Percentiles rank a stretch among this genome's conserved stretches.
Conservation (phyloP, 805 yeast genomes). For the Lipomyces orientalis region DNA sequence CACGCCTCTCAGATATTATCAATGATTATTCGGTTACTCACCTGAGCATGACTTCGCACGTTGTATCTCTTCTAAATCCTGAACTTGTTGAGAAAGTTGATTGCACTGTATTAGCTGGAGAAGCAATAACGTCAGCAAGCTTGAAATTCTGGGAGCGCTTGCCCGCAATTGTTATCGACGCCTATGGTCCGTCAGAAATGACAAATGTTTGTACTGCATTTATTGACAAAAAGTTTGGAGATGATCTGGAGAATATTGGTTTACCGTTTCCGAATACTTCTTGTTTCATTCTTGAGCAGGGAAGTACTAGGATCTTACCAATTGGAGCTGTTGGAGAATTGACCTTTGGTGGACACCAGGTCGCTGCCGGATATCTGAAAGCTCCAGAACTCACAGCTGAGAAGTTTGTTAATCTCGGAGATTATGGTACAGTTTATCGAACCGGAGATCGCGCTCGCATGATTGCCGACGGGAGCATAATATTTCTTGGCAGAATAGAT, state of each 20-base stretch:
- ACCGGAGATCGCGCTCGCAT: conserved; percentile 41
- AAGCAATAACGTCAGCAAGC: conserved; percentile 10
- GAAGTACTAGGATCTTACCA: conserved; percentile 14
- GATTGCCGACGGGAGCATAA: conserved; percentile 38
- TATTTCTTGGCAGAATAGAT: conserved; percentile 42
- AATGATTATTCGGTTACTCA: conserved; percentile 28
- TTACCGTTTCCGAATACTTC: conserved; percentile 33
- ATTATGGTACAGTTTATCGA: conserved; percentile 29
- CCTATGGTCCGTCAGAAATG: conserved; percentile 41
- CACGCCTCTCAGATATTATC: conserved; percentile 28
- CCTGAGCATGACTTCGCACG: conserved; percentile 39
- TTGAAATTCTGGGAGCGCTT: conserved; percentile 14
- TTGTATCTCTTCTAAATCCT: conserved; percentile 88
- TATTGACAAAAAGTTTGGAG: conserved; percentile 15
- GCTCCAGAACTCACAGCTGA: conserved; percentile 35
- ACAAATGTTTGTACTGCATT: conserved; percentile 37
- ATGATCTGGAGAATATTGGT: conserved; percentile 36
- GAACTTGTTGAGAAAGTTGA: conserved; percentile 48
- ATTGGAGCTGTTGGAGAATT: conserved; percentile 42
- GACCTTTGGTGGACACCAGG: conserved; percentile 42
- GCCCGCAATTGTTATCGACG: conserved; percentile 32
- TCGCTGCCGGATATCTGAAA: conserved; percentile 41
- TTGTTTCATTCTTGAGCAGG: conserved; percentile 27
- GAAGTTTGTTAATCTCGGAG: conserved; percentile 25
- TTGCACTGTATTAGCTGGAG: conserved; percentile 24